Conservation (phyloP, 352 stramenopile genomes). For the Aphanomyces astaci region DNA sequence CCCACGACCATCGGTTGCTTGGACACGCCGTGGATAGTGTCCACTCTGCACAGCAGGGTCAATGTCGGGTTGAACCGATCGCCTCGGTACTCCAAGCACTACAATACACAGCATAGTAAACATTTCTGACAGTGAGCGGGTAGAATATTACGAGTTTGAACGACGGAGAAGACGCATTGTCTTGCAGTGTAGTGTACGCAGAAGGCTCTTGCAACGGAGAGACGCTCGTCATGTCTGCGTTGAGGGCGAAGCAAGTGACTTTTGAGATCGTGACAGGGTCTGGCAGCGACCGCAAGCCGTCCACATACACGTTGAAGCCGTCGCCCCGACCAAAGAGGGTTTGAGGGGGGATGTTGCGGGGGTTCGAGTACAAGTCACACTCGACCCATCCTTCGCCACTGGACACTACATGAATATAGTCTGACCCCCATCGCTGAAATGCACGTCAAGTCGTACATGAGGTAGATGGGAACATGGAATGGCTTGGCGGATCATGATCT, state of each 20-base stretch:
- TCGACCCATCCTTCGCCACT: background rate
- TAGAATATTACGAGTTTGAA: slow-evolving; percentile 43
- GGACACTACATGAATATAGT: background rate
- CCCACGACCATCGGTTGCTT: slow-evolving; percentile 55
- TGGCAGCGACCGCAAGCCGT: slow-evolving; percentile 62
- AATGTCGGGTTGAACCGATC: slow-evolving; percentile 66
- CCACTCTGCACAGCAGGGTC: slow-evolving; percentile 77
- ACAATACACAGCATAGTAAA: too few relatives aligned
- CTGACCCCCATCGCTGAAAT: too few relatives aligned
- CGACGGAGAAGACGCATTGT: slow-evolving; percentile 34
- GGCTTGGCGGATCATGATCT: background rate
- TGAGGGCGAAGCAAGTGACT: slow-evolving; percentile 51
- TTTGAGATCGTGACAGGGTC: slow-evolving; percentile 65
- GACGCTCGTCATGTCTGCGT: slow-evolving; percentile 38
- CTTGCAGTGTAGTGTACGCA: slow-evolving; percentile 25
- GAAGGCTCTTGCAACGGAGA: slow-evolving; percentile 29
- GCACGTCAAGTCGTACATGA: background rate
- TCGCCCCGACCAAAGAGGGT: slow-evolving; percentile 51
- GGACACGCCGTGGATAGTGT: slow-evolving; percentile 58
- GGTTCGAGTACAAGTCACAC: background rate
- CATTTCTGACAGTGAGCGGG: background rate
- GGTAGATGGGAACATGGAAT: background rate
- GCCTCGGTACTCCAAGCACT: slow-evolving; percentile 72
- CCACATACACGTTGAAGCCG: slow-evolving; percentile 74
- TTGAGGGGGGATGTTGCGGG: background rate